Evolutionary conservation across 2,329 filamentous ascomycete genomes (phyloP).

Genomic region (Bretziella fagacearum): DNA sequence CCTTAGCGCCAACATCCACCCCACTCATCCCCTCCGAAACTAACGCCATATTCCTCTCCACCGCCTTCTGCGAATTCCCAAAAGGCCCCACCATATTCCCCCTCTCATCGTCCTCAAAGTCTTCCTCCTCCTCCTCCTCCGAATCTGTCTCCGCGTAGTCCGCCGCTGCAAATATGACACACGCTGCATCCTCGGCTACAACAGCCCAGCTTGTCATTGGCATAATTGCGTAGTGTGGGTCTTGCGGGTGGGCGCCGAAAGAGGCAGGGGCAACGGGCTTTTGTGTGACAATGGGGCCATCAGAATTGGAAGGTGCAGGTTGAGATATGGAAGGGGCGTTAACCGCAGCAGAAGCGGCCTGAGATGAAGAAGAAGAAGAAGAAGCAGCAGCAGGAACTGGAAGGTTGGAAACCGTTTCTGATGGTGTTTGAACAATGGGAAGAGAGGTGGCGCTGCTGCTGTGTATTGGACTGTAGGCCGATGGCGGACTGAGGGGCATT

Average conservation of each 20-base stretch:
- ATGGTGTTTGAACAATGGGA: background rate
- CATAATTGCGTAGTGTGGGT: background rate
- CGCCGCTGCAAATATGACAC: background rate
- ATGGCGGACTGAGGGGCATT: conserved; percentile 1
- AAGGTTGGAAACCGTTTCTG: background rate
- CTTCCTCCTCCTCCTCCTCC: background rate
- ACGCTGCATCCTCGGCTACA: background rate
- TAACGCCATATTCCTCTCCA: background rate
- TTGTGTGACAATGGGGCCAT: background rate
- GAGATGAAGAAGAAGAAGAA: no score
- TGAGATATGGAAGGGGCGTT: no score
- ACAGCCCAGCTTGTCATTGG: background rate
- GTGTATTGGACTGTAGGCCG: background rate
- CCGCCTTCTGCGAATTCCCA: background rate
- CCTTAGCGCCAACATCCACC: background rate
- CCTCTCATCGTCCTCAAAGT: background rate
- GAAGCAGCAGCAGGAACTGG: no score
- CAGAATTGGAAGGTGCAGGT: background rate
- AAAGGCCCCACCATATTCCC: background rate
- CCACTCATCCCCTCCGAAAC: background rate
- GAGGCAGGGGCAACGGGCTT: no score
- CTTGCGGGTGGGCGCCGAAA: no score
- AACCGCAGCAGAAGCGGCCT: no score
- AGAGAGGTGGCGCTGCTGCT: background rate
- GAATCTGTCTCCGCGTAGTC: conserved; percentile 4